Base-by-base conservation (phyloP, 139 green algal genomes). In the Klebsormidium nitens region DNA sequence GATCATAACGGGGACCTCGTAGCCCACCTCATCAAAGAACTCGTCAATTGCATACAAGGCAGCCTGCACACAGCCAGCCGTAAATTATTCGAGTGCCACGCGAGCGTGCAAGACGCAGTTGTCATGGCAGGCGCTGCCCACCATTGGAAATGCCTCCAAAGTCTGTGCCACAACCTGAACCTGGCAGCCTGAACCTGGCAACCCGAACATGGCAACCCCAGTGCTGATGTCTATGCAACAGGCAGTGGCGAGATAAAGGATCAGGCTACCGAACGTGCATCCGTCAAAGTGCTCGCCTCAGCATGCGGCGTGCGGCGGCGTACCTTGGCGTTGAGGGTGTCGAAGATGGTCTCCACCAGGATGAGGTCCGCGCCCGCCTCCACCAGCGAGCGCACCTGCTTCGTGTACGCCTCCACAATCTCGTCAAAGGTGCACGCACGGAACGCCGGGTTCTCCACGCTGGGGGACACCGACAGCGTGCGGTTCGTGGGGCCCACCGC, bases 301-400 rank as follows among this genome's bases (percentile, higher is more conserved):
- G n/a, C n/a, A n/a, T n/a, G n/a, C n/a, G n/a, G n/a, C n/a, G n/a
- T n/a, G n/a, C n/a, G n/a, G n/a, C n/a, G n/a, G n/a, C 52, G 28
- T 19, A 61, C 52, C 83, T 96, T 96, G 61, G 93, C 89, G 72
- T 98, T 98, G 17, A 95, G 82, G 5, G 93, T 97, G 85, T 98
- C 93, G 65, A 98, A 98, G 82, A 98, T 97, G 37, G 93, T 98
- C 85, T 98, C 93, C 64, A 98, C 91, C 64, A 98, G 78, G 70
- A 98, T 91, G 77, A 98, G 26, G 80, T 98, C 93, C 32, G 95
- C 88, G 26, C 93, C 93, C 26, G 90, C 93, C 36, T 89, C 89
- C 34, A 89, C 82, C 79, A 98, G 84, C 1, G 81, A 91, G 47
- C 84, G 69, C 5, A 84, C 80, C 85, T 98, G 93, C 79, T 95